Conservation (phyloP, 805 yeast genomes). For the Saturnispora gosingensis region DNA sequence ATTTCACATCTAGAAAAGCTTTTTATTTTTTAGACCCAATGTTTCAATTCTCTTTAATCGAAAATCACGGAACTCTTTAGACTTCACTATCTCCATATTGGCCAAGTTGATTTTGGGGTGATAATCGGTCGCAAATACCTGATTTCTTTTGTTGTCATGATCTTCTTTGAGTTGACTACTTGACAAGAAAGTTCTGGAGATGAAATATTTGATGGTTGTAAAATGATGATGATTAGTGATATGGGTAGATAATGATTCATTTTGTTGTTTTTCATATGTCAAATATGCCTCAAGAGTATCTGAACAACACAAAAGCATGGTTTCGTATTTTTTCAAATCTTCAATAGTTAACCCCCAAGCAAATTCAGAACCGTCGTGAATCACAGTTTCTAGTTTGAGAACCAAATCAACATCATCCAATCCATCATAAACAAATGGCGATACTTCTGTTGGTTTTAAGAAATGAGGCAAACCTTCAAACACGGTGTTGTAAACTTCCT, state of each 20-base stretch:
- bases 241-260: not conserved
- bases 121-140: not conserved
- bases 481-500: not conserved
- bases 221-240: not conserved
- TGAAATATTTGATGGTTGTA: not conserved
- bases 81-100: constrained; percentile 1
- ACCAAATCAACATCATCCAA: constrained; percentile 6
- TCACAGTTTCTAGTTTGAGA: not conserved
- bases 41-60: not conserved
- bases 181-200: not conserved
- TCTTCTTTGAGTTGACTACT: not conserved
- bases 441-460: constrained; percentile 4
- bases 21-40: not conserved
- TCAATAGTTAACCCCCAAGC: constrained; percentile 1
- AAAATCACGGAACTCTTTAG: not conserved
- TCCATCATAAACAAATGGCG: constrained; percentile 5
- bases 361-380: constrained; percentile 3
- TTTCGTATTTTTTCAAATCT: not conserved
- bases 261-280: not conserved
- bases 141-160: constrained; percentile 1
- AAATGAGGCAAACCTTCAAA: constrained; percentile 6
- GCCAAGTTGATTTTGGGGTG: not conserved
- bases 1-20: not conserved
- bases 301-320: constrained; percentile 4
- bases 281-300: constrained; percentile 1